These are phyloP conservation scores for Vigna radiata DNA, from an alignment of 306 rosid genomes.

Conservation along the genomic window DNA sequence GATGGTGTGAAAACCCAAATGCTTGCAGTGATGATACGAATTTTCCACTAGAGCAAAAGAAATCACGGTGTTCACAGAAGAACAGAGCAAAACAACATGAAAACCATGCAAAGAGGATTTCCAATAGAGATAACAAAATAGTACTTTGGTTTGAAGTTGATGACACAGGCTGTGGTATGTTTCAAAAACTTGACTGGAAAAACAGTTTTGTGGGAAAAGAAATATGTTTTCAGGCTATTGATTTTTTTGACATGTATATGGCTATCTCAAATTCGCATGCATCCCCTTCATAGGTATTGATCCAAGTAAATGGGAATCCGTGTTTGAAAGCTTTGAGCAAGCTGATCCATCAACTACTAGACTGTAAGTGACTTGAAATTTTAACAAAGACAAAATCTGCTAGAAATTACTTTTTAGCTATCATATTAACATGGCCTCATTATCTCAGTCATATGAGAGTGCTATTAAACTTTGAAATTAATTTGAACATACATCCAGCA, in stretches of 20 bases:
- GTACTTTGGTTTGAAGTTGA: conserved; percentile 94
- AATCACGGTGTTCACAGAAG: conserved; percentile 57
- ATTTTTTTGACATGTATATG: conserved; percentile 8
- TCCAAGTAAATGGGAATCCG: conserved; percentile 95
- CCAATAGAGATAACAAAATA: conserved; percentile 71
- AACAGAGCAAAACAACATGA: conserved; percentile 67
- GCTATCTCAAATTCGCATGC: conserved; percentile 29
- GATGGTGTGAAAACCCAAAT: conserved; percentile 79
- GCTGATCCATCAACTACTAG: conserved; percentile 98
- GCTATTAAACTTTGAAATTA: conserved; percentile 7
- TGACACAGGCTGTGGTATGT: conserved; percentile 95
- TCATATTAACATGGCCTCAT: conserved; percentile 20
- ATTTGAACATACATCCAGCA: conserved; percentile 20
- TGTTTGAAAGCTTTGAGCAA: conserved; percentile 99
- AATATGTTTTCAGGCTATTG: conserved; percentile 10
- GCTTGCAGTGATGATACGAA: conserved; percentile 51
- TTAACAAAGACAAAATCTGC: conserved; percentile 11
- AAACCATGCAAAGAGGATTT: conserved; percentile 55
- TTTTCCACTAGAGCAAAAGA: conserved; percentile 58
- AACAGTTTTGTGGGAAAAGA: conserved; percentile 29
- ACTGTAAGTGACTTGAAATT: conserved; percentile 65
- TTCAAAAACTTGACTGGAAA: conserved; percentile 33
- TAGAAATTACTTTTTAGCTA: not conserved
- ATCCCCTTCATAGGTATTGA: conserved; percentile 73
- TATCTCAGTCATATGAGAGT: conserved; percentile 5